These are phyloP conservation scores for Pseudoperonospora humuli DNA, from an alignment of 352 stramenopile genomes.

Conservation along the genomic window DNA sequence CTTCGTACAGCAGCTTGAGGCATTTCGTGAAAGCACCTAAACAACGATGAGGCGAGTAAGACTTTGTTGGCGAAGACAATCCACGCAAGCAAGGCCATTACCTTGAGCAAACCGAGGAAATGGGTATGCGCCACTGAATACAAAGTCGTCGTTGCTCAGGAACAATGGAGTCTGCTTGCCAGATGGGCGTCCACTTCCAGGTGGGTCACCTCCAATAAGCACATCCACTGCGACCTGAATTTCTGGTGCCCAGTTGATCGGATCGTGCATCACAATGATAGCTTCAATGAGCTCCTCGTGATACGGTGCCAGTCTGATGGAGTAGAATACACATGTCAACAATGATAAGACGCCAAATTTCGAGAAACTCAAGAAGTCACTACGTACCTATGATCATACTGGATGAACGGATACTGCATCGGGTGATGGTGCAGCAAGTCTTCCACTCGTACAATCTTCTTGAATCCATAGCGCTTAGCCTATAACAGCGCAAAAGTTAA, in stretches of 20 bases:
- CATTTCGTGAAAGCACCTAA: constrained; percentile 68
- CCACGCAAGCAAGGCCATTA: constrained; percentile 2
- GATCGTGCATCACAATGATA: constrained; percentile 88
- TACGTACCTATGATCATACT: constrained; percentile 53
- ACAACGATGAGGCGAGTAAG: neutral
- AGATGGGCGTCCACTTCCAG: constrained; percentile 39
- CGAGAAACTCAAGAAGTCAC: neutral
- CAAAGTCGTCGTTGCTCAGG: constrained; percentile 84
- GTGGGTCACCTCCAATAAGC: constrained; percentile 74
- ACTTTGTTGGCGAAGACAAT: neutral
- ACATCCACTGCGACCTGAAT: constrained; percentile 86
- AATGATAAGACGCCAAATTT: neutral
- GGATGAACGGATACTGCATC: constrained; percentile 72
- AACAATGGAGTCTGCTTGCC: constrained; percentile 73
- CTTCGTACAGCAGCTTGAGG: constrained; percentile 66
- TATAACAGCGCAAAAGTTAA: constrained; percentile 5
- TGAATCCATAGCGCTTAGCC: constrained; percentile 71
- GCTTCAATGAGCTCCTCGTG: constrained; percentile 70
- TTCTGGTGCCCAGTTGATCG: constrained; percentile 83
- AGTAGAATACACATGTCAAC: neutral
- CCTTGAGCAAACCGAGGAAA: constrained; percentile 80
- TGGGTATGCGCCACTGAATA: constrained; percentile 80
- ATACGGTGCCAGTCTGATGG: constrained; percentile 35
- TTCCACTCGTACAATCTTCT: constrained; percentile 68
- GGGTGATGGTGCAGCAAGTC: constrained; percentile 66